These are phyloP conservation scores for Tremella yokohamensis DNA, from an alignment of 768 basidiomycete genomes.

Conservation along the genomic window DNA sequence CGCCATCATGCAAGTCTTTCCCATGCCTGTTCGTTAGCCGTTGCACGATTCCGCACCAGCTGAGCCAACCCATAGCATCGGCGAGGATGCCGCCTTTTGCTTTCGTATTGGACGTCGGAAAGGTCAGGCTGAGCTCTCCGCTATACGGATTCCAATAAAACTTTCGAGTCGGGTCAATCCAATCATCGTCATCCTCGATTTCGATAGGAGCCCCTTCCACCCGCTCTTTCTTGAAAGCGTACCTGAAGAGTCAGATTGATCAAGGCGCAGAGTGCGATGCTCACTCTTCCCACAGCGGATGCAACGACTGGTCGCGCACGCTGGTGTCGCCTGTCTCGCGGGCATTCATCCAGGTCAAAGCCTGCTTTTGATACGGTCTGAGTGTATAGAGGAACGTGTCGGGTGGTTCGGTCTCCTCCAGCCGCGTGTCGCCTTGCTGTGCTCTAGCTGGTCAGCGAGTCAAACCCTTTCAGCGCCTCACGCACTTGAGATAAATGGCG, in stretches of 20 bases:
- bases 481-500: conserved; percentile 76
- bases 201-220: conserved; percentile 63
- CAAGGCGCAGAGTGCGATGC: conserved; percentile 31
- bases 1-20: conserved; percentile 65
- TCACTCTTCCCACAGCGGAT: conserved; percentile 92
- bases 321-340: conserved; percentile 72
- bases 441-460: conserved; percentile 58
- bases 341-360: conserved; percentile 84
- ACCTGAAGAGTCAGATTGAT: conserved; percentile 56
- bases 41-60: too few relatives aligned
- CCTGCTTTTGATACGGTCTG: conserved; percentile 90
- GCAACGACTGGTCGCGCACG: conserved; percentile 68
- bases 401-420: conserved; percentile 78
- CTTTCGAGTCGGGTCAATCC: conserved; percentile 29
- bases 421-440: conserved; percentile 68
- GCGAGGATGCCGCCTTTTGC: conserved; percentile 87
- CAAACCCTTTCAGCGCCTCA: conserved; percentile 9
- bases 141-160: conserved; percentile 46
- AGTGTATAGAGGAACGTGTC: conserved; percentile 70
- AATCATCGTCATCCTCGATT: conserved; percentile 69
- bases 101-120: conserved; percentile 73
- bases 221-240: conserved; percentile 66
- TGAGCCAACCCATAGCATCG: conserved; percentile 55
- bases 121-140: conserved; percentile 75
- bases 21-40: conserved; percentile 39